A percentile compares a stretch with the other conserved stretches of the same genome.
Evolutionary conservation across 1,139 yeast genomes (phyloP).

Genomic region (Hansenula anomala): DNA sequence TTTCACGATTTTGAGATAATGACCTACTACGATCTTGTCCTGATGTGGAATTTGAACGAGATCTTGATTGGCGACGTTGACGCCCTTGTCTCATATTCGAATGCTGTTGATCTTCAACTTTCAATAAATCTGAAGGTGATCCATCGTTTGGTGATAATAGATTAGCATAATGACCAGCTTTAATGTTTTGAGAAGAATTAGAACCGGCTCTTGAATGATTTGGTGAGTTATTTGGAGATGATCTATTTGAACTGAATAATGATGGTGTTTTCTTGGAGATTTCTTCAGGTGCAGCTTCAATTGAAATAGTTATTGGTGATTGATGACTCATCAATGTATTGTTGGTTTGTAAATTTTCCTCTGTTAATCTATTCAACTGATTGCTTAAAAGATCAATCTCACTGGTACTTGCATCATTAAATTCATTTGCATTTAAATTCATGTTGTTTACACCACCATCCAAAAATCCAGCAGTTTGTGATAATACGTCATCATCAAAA

Average conservation of each 20-base stretch:
- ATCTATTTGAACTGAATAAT: constrained; percentile 19
- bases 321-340: constrained; percentile 2
- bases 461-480: constrained; percentile 4
- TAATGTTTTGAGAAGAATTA: constrained; percentile 10
- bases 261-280: constrained; percentile 13
- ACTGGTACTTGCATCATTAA: constrained; percentile 7
- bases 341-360: constrained; percentile 4
- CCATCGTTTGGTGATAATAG: constrained; percentile 7
- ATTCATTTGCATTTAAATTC: constrained; percentile 1
- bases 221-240: constrained; percentile 19
- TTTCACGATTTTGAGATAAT: constrained; percentile 40
- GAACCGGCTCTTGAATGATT: constrained; percentile 16
- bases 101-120: constrained; percentile 16
- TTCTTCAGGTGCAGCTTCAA: constrained; percentile 17
- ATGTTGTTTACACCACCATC: background rate
- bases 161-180: constrained; percentile 15
- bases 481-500: constrained; percentile 7
- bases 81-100: constrained; percentile 18
- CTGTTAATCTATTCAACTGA: constrained; percentile 7
- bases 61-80: constrained; percentile 17
- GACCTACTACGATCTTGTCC: constrained; percentile 23
- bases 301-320: constrained; percentile 12
- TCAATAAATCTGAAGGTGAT: constrained; percentile 5
- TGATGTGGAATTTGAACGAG: constrained; percentile 19
- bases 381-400: constrained; percentile 11